Evolutionary conservation across 495 filamentous ascomycete species (phyloP).

Genomic region (Hypoxylon trugodes): DNA sequence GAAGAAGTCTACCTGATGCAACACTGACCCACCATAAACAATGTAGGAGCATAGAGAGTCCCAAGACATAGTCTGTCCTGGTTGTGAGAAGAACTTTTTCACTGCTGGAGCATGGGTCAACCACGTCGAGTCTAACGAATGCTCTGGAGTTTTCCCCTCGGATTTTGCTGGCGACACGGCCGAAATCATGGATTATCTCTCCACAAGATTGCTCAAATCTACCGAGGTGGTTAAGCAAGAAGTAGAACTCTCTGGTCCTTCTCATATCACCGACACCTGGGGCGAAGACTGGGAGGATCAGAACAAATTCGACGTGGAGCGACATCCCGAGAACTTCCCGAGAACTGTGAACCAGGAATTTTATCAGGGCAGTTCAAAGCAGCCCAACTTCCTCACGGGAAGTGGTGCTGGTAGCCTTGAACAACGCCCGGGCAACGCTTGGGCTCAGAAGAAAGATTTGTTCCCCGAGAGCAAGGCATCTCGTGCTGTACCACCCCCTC

Average conservation of each 20-base stretch:
- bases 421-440: slow-evolving; percentile 13
- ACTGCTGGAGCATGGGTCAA: slow-evolving; percentile 26
- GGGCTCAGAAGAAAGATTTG: slow-evolving; percentile 32
- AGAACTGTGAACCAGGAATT: slow-evolving; percentile 3
- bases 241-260: slow-evolving; percentile 3
- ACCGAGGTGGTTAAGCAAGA: background rate
- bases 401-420: slow-evolving; percentile 1
- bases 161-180: slow-evolving; percentile 22
- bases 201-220: slow-evolving; percentile 12
- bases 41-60: slow-evolving; percentile 35
- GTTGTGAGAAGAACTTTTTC: slow-evolving; percentile 38
- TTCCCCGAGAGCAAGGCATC: slow-evolving; percentile 21
- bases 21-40: background rate
- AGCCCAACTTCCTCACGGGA: slow-evolving; percentile 16
- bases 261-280: slow-evolving; percentile 24
- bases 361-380: slow-evolving; percentile 8
- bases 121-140: slow-evolving; percentile 43
- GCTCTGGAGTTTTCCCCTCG: slow-evolving; percentile 29
- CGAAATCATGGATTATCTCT: slow-evolving; percentile 16
- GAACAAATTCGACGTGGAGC: background rate
- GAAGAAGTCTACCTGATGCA: background rate
- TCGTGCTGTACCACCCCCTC: slow-evolving; percentile 3
- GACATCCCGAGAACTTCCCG: slow-evolving; percentile 11
- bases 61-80: slow-evolving; percentile 45
- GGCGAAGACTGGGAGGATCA: slow-evolving; percentile 13